Conservation (phyloP, 768 basidiomycete species). For the Gloeophyllum trabeum region DNA sequence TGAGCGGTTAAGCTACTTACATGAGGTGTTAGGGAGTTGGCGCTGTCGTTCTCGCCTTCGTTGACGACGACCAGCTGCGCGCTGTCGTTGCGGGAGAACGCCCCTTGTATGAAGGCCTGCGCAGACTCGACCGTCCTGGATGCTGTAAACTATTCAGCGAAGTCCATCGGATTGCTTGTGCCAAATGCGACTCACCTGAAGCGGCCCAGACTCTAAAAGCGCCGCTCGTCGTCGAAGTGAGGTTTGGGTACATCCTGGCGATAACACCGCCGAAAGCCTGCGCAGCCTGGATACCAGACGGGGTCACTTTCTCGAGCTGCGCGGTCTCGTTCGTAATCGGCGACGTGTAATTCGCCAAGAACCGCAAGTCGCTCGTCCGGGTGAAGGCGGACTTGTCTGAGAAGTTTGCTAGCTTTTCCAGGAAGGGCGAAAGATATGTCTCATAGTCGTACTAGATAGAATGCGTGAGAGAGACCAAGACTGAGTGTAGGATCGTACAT, state of each 20-base stretch:
- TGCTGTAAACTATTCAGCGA: no score
- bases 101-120: background rate
- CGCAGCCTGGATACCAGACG: constrained; percentile 7
- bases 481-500: background rate
- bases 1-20: constrained; percentile 2
- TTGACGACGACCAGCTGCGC: constrained; percentile 6
- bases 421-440: constrained; percentile 8
- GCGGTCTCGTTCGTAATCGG: constrained; percentile 8
- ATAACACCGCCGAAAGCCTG: constrained; percentile 9
- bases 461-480: background rate
- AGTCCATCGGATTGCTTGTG: no score
- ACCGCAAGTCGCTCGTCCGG: constrained; percentile 3
- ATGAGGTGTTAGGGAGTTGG: constrained; percentile 9
- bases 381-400: constrained; percentile 6
- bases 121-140: no score
- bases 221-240: constrained; percentile 2
- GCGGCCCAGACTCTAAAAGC: constrained; percentile 9
- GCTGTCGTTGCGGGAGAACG: background rate
- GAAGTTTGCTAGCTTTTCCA: constrained; percentile 8
- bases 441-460: constrained; percentile 8
- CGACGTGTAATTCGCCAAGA: constrained; percentile 3
- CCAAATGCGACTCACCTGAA: constrained; percentile 3
- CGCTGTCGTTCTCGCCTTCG: constrained; percentile 9
- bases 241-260: constrained; percentile 3
- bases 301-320: constrained; percentile 11